Evolutionary conservation across 2,329 filamentous ascomycete species (phyloP).

Genomic region (Aspergillus spinulosporus): DNA sequence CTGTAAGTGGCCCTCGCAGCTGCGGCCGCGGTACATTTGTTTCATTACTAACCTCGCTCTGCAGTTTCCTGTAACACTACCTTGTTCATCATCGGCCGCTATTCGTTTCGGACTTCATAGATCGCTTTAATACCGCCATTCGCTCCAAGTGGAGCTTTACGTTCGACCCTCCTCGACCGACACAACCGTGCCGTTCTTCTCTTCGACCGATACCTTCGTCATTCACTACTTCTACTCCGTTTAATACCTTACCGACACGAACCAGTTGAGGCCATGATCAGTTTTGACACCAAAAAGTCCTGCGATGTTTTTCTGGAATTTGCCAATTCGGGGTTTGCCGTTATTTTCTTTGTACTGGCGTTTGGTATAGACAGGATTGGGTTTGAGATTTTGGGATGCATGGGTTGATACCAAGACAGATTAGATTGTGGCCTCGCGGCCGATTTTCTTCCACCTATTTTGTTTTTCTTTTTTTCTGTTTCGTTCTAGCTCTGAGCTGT

Average conservation of each 20-base stretch:
- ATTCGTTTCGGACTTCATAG: constrained; percentile 28
- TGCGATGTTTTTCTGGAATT: constrained; percentile 19
- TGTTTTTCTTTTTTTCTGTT: constrained; percentile 23
- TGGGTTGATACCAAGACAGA: constrained; percentile 43
- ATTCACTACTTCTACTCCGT: constrained; percentile 11
- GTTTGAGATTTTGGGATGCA: constrained; percentile 35
- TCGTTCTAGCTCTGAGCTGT: neutral
- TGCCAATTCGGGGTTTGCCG: constrained; percentile 15
- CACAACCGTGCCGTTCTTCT: constrained; percentile 29
- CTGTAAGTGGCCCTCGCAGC: constrained; percentile 25
- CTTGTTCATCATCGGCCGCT: constrained; percentile 23
- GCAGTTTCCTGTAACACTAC: constrained; percentile 34
- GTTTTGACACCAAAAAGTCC: constrained; percentile 27
- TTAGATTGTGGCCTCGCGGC: constrained; percentile 44
- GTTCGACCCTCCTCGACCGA: constrained; percentile 26
- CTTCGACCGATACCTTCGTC: constrained; percentile 23
- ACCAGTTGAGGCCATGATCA: constrained; percentile 22
- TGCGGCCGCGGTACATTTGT: constrained; percentile 11
- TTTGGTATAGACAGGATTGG: constrained; percentile 43
- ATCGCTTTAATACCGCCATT: constrained; percentile 27
- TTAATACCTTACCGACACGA: constrained; percentile 24
- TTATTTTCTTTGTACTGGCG: constrained; percentile 30
- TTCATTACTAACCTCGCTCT: constrained; percentile 19
- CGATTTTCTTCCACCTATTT: constrained; percentile 26
- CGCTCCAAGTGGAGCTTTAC: constrained; percentile 14